Evolutionary conservation across 495 filamentous ascomycete species (phyloP).

Genomic region (Penicillium herquei): DNA sequence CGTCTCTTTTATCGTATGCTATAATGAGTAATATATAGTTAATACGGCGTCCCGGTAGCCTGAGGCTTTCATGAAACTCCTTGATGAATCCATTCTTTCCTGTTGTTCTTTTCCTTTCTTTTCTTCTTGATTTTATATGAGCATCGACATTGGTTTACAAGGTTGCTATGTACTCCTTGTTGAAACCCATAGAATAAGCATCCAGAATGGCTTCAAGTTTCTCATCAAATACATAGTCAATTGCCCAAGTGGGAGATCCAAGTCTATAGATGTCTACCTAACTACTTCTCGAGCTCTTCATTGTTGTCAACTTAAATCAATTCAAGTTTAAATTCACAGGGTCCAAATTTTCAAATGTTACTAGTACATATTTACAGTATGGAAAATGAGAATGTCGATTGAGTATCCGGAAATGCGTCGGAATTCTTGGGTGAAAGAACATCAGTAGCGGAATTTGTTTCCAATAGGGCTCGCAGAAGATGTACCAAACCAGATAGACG

Average conservation of each 20-base stretch:
- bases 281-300: too few species aligned
- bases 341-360: too few species aligned
- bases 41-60: conserved; percentile 45
- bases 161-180: neutral
- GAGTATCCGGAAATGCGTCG: too few species aligned
- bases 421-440: too few species aligned
- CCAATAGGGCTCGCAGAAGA: conserved; percentile 5
- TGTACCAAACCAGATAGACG: conserved; percentile 6
- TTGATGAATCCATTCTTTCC: conserved; percentile 31
- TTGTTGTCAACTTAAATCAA: too few species aligned
- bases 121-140: neutral
- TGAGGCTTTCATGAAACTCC: conserved; percentile 23
- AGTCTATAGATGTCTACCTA: too few species aligned
- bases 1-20: conserved; percentile 26
- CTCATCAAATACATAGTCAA: neutral
- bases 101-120: conserved; percentile 16
- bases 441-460: conserved; percentile 1
- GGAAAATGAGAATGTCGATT: too few species aligned
- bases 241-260: neutral
- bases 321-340: too few species aligned
- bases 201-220: neutral
- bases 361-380: too few species aligned
- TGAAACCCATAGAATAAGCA: conserved; percentile 4
- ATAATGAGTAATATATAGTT: conserved; percentile 46
- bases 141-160: neutral